Percentiles rank a stretch among this genome's conserved stretches.
phyloP scores from a whole-genome alignment of 495 filamentous ascomycete species.

The Penicillium herquei region DNA sequence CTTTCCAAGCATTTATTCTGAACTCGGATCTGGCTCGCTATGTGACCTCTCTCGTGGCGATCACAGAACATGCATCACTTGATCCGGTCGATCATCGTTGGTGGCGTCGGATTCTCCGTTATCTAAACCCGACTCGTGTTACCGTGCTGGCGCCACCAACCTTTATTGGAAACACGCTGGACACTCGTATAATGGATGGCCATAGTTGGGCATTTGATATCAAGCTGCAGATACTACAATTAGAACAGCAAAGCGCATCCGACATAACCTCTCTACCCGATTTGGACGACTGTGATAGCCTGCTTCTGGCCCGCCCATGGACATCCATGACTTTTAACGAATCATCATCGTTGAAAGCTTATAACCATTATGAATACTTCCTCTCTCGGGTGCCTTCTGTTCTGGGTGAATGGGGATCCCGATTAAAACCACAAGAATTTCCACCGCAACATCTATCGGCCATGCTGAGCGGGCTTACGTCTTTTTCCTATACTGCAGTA shows the following conservation, averaged over 20 bases:
- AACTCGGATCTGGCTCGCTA: slow-evolving; percentile 25
- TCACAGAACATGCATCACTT: slow-evolving; percentile 7
- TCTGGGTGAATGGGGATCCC: slow-evolving; percentile 31
- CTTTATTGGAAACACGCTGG: slow-evolving; percentile 30
- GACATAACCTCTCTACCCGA: not conserved
- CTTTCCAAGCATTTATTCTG: slow-evolving; percentile 29
- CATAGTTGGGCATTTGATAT: slow-evolving; percentile 45
- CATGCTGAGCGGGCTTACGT: slow-evolving; percentile 23
- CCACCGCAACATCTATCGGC: slow-evolving; percentile 1
- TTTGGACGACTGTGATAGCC: slow-evolving; percentile 13
- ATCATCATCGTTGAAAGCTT: slow-evolving; percentile 40
- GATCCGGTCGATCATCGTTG: slow-evolving; percentile 23
- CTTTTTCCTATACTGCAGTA: slow-evolving; percentile 41
- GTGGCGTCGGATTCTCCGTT: slow-evolving; percentile 32
- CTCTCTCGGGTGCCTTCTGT: slow-evolving; percentile 36
- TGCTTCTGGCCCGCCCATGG: slow-evolving; percentile 31
- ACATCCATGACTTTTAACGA: slow-evolving; percentile 40
- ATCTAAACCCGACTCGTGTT: slow-evolving; percentile 30
- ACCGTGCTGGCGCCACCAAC: slow-evolving; percentile 36
- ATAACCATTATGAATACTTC: slow-evolving; percentile 47
- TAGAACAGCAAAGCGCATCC: slow-evolving; percentile 18
- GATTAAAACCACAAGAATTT: slow-evolving; percentile 1
- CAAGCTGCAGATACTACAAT: slow-evolving; percentile 30
- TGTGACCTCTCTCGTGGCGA: slow-evolving; percentile 34
- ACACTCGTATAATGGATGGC: slow-evolving; percentile 26